Conservation (phyloP, 306 rosid species). For the Abrus pulchellus region DNA sequence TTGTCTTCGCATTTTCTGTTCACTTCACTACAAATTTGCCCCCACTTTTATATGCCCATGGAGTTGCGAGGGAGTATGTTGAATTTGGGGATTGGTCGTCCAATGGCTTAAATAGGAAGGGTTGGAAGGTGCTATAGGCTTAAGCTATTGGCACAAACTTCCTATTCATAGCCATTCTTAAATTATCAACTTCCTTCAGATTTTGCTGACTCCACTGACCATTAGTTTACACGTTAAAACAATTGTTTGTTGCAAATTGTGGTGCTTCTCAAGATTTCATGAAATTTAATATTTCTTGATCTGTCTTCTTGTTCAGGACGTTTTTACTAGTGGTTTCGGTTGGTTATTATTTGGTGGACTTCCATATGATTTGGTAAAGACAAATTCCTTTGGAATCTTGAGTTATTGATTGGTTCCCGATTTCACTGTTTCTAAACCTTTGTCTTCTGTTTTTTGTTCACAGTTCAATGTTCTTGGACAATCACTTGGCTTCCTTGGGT, state of each 20-base stretch:
- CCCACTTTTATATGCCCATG: neutral
- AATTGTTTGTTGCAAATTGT: neutral
- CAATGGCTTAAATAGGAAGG: too few relatives aligned
- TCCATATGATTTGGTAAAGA: constrained; percentile 52
- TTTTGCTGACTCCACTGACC: neutral
- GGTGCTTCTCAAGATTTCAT: neutral
- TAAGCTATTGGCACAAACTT: too few relatives aligned
- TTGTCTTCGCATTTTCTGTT: neutral
- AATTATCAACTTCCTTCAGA: neutral
- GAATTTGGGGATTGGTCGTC: too few relatives aligned
- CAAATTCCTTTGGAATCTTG: neutral
- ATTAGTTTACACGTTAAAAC: constrained; percentile 5
- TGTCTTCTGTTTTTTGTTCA: constrained; percentile 28
- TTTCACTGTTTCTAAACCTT: neutral
- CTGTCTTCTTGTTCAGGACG: constrained; percentile 35
- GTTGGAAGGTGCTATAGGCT: too few relatives aligned
- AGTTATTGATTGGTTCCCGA: neutral
- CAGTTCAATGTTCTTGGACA: constrained; percentile 76
- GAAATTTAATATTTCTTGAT: neutral
- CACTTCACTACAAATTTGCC: neutral
- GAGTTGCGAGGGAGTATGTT: too few relatives aligned
- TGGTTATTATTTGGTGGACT: constrained; percentile 53
- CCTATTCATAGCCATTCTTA: neutral
- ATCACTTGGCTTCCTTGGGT: constrained; percentile 75
- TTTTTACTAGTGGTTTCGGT: constrained; percentile 48